Base-by-base conservation (phyloP, 2,329 filamentous ascomycete species). In the Microascus cirrosus region DNA sequence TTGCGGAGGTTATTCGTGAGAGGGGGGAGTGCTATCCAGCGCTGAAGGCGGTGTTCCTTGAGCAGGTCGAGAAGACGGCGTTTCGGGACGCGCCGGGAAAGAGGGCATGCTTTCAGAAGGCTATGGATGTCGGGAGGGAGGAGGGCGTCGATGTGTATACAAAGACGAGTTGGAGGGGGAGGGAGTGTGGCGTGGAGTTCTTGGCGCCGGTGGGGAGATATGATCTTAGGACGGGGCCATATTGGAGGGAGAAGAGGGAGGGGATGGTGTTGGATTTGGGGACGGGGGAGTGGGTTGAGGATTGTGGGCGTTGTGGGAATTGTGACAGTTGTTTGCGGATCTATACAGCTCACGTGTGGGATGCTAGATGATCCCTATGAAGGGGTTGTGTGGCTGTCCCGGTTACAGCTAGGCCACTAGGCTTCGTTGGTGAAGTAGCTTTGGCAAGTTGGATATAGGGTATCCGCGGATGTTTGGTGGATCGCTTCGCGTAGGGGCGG, bases 141-240 rank as follows among this genome's bases (percentile, higher is more conserved):
- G 10, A 15, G 18, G 28, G 28, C 1, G 51, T 53, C 10, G 25
- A 53, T 2, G 25, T 53, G 6, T 34, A 32, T 12, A 53, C 15
- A 13, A 4, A 15, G 18, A 34, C 24, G 24, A 34, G 12, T 8
- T 1, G 6, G 15, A 5, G 15, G 25, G 20, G 32, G 36, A 24
- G 34, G 22, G 12, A 45, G 11, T 36, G 58, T n/a, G 22, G 39
- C 8, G 18, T 56, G 3, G 34, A 56, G 15, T 39, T 60, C n/a
- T 39, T 48, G 8, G 50, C 42, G 28, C 15, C 8, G 4, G 22
- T 51, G 10, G 59, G 54, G 8, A 22, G 35, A 18, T 48, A 45
- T 28, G 48, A 55, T n/a, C 48, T 60, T 28, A 32, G 36, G 13
- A 55, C 58, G n/a, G 57, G 53, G 18, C 45, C 35, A 13, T 18